Percentiles rank a stretch among this genome's conserved stretches.
Evolutionary conservation across 2,329 filamentous ascomycete genomes (phyloP).

Genomic region (Scytalidium sp.): DNA sequence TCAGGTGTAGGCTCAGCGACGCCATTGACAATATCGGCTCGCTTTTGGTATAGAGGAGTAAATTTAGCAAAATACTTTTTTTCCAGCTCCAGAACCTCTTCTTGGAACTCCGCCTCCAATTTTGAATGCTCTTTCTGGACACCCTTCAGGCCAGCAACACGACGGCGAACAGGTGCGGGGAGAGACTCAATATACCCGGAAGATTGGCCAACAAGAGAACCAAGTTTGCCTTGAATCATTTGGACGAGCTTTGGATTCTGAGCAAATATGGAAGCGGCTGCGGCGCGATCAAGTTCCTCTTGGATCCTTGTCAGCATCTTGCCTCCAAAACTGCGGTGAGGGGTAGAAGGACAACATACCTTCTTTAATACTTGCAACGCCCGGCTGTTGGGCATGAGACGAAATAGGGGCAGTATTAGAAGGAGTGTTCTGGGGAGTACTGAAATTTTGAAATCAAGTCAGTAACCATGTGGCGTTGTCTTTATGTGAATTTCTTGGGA

Average conservation of each 20-base stretch:
- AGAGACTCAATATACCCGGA: slow-evolving; percentile 98
- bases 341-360: slow-evolving; percentile 56
- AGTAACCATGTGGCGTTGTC: slow-evolving; percentile 1
- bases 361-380: slow-evolving; percentile 94
- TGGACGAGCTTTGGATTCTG: slow-evolving; percentile 92
- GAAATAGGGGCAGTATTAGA: slow-evolving; percentile 95
- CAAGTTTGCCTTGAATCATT: slow-evolving; percentile 97
- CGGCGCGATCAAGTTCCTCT: slow-evolving; percentile 89
- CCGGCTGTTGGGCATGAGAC: slow-evolving; percentile 93
- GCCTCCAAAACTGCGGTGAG: slow-evolving; percentile 22
- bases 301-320: slow-evolving; percentile 19
- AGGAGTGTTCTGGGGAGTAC: slow-evolving; percentile 97
- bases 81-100: slow-evolving; percentile 95
- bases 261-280: slow-evolving; percentile 89
- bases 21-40: slow-evolving; percentile 89
- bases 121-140: slow-evolving; percentile 99
- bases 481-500: slow-evolving; percentile 21
- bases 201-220: slow-evolving; percentile 87
- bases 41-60: slow-evolving; percentile 94
- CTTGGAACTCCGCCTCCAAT: slow-evolving; percentile 96
- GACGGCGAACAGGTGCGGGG: slow-evolving; percentile 82
- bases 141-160: slow-evolving; percentile 92
- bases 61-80: slow-evolving; percentile 99
- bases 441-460: slow-evolving; percentile 40
- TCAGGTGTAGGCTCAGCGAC: slow-evolving; percentile 78